Conservation (phyloP, 306 rosid species). For the Quercus rubra region DNA sequence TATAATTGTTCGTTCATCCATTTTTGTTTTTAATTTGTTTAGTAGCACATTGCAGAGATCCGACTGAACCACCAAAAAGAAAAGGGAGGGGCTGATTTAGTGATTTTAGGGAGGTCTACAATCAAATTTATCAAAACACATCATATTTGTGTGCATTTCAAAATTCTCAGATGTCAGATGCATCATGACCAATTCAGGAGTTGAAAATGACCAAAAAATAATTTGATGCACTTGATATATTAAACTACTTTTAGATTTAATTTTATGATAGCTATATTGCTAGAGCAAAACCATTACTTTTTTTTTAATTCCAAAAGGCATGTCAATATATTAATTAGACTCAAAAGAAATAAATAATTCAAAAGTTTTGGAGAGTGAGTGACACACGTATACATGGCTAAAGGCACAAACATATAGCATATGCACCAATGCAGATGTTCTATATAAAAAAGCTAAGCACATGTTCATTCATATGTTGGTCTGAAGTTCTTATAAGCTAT, state of each 20-base stretch:
- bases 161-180: background rate
- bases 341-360: too few species aligned
- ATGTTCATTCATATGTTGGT: slow-evolving; percentile 36
- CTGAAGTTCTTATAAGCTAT: slow-evolving; percentile 74
- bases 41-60: too few species aligned
- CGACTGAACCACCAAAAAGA: too few species aligned
- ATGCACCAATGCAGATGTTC: background rate
- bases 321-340: too few species aligned
- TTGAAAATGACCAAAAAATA: background rate
- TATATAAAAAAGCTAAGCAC: background rate
- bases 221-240: background rate
- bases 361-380: too few species aligned
- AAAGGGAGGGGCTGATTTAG: too few species aligned
- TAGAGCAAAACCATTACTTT: background rate
- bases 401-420: background rate
- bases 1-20: too few species aligned
- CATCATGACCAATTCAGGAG: background rate
- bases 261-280: background rate
- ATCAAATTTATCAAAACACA: too few species aligned
- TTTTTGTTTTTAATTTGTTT: too few species aligned
- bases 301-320: too few species aligned
- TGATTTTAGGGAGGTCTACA: too few species aligned
- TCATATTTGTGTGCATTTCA: background rate
- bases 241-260: background rate
- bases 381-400: background rate